Evolutionary conservation across 2,329 filamentous ascomycete species (phyloP).

Genomic region (Neonectria coccinea): DNA sequence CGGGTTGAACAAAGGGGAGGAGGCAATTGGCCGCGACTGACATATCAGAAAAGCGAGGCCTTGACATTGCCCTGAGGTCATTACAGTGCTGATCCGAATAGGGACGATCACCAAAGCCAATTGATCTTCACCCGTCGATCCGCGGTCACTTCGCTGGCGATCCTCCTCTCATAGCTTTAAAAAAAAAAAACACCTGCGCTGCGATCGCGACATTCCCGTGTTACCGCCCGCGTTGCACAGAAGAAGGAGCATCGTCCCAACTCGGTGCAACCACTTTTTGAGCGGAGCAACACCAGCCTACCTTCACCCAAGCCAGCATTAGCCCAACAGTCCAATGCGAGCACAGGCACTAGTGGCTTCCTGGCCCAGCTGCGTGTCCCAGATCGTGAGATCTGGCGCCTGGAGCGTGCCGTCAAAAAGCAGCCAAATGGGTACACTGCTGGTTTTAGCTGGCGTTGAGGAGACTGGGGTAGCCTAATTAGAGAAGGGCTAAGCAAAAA

Average conservation of each 20-base stretch:
- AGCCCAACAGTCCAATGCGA: conserved; percentile 8
- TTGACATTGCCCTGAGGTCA: conserved; percentile 1
- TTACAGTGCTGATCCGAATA: conserved; percentile 8
- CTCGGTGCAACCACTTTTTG: not conserved
- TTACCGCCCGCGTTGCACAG: conserved; percentile 11
- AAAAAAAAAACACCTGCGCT: not conserved
- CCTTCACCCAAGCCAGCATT: conserved; percentile 8
- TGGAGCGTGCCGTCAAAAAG: conserved; percentile 25
- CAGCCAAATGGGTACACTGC: conserved; percentile 1
- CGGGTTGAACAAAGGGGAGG: not conserved
- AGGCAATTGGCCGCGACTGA: conserved; percentile 10
- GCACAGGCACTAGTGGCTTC: conserved; percentile 22
- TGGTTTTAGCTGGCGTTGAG: not conserved
- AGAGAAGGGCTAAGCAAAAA: not conserved
- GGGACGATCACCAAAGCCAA: conserved; percentile 7
- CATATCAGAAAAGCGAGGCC: conserved; percentile 1
- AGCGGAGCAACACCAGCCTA: not conserved
- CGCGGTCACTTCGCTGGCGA: not conserved
- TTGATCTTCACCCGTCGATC: conserved; percentile 4
- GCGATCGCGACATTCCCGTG: conserved; percentile 26
- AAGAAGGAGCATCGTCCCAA: not conserved
- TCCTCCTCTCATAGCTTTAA: not conserved
- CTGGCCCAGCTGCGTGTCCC: conserved; percentile 36
- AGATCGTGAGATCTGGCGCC: conserved; percentile 43
- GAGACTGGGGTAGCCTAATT: not conserved